A percentile compares a stretch with the other conserved stretches of the same genome.
phyloP scores from a whole-genome alignment of 441 rosid species.

The Dalechampia spathulata region DNA sequence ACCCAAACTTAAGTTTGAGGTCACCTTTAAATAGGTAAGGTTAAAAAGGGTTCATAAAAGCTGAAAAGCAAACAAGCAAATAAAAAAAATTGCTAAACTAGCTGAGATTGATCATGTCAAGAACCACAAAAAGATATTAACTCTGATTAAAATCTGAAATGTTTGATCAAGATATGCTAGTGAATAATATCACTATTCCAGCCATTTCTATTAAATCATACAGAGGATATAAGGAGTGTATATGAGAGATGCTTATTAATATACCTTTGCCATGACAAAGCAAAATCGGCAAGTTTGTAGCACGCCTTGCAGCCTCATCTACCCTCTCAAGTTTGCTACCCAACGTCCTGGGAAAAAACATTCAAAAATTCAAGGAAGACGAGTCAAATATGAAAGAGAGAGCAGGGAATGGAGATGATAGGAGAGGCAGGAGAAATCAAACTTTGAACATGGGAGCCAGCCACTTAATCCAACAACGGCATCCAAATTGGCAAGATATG shows the following conservation, averaged over 20 bases:
- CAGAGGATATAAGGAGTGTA: no score
- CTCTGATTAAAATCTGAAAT: no score
- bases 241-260: slow-evolving; percentile 12
- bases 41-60: no score
- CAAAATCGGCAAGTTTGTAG: slow-evolving; percentile 69
- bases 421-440: slow-evolving; percentile 21
- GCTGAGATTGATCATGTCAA: no score
- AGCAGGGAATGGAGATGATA: slow-evolving; percentile 11
- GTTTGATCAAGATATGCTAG: no score
- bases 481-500: slow-evolving; percentile 59
- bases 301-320: slow-evolving; percentile 48
- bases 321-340: slow-evolving; percentile 42
- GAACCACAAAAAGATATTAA: no score
- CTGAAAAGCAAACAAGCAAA: no score
- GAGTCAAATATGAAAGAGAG: background rate
- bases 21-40: no score
- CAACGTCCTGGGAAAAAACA: slow-evolving; percentile 43
- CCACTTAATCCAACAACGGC: slow-evolving; percentile 91
- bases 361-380: slow-evolving; percentile 5
- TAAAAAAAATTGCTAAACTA: no score
- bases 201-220: no score
- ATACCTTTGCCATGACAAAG: slow-evolving; percentile 92
- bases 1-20: no score
- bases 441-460: slow-evolving; percentile 97
- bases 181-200: no score